Evolutionary conservation across 169 alveolate genomes (phyloP).

Genomic region (Besnoitia besnoiti): DNA sequence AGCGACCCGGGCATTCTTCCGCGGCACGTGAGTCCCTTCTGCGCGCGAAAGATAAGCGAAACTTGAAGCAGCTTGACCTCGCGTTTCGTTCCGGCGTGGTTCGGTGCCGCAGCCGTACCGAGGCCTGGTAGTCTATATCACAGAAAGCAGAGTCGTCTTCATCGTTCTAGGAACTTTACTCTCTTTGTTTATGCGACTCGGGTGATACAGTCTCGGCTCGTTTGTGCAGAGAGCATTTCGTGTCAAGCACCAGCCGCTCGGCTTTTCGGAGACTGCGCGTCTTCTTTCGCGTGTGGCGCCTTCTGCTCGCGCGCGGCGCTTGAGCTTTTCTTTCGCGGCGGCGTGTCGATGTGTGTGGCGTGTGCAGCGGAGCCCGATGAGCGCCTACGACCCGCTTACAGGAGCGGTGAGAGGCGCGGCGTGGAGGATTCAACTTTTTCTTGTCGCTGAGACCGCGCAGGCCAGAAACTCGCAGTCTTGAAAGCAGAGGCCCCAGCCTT

Average conservation of each 20-base stretch:
- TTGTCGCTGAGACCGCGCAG: too few relatives aligned
- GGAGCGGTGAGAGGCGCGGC: neutral
- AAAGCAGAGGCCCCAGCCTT: too few relatives aligned
- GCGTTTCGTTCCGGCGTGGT: neutral
- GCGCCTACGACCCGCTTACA: conserved; percentile 10
- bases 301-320: neutral
- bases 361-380: neutral
- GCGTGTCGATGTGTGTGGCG: neutral
- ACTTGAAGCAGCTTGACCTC: neutral
- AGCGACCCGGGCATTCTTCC: conserved; percentile 30
- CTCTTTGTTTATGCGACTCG: neutral
- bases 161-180: too few relatives aligned
- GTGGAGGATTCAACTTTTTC: too few relatives aligned
- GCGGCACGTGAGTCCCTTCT: conserved; percentile 20
- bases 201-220: neutral
- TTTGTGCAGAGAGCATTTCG: neutral
- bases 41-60: too few relatives aligned
- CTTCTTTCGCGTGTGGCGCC: neutral
- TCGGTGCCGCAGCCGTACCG: too few relatives aligned
- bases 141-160: too few relatives aligned
- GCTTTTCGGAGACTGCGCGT: neutral
- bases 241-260: neutral
- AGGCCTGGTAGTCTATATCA: too few relatives aligned
- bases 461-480: too few relatives aligned
- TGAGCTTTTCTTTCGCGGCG: too few relatives aligned